These are phyloP conservation scores for Brassica rapa DNA, from an alignment of 345 rosid species.

Conservation along the genomic window DNA sequence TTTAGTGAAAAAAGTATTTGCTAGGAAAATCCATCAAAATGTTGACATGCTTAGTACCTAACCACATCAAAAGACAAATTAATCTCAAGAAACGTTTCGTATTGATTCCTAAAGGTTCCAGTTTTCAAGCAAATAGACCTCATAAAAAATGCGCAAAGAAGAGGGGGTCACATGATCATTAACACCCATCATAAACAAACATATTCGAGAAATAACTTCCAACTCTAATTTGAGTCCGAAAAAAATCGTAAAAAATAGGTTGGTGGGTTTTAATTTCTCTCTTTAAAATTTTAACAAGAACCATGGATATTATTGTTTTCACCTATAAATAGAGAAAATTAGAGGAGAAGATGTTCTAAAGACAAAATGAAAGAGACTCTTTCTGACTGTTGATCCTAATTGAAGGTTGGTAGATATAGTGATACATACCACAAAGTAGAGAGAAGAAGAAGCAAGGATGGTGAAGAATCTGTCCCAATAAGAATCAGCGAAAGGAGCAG, in stretches of 20 bases:
- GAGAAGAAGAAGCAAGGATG: constrained; percentile 65
- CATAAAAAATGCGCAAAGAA: constrained; percentile 6
- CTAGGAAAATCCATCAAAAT: background rate
- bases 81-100: constrained; percentile 27
- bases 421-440: constrained; percentile 69
- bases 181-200: constrained; percentile 12
- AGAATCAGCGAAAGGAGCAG: constrained; percentile 82
- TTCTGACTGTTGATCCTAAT: background rate
- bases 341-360: background rate
- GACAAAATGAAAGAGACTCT: constrained; percentile 1
- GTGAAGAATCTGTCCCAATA: constrained; percentile 81
- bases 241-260: too few species aligned
- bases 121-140: constrained; percentile 16
- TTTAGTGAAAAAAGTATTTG: background rate
- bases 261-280: background rate
- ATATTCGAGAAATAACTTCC: background rate
- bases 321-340: background rate
- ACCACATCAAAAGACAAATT: constrained; percentile 3
- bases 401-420: background rate
- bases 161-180: constrained; percentile 28
- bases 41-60: constrained; percentile 25
- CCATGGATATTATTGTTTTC: background rate
- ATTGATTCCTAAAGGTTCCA: constrained; percentile 3
- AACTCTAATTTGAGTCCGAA: background rate
- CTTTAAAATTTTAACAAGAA: background rate